Conservation (phyloP, 495 filamentous ascomycete genomes). For the Penicillium nucicola region DNA sequence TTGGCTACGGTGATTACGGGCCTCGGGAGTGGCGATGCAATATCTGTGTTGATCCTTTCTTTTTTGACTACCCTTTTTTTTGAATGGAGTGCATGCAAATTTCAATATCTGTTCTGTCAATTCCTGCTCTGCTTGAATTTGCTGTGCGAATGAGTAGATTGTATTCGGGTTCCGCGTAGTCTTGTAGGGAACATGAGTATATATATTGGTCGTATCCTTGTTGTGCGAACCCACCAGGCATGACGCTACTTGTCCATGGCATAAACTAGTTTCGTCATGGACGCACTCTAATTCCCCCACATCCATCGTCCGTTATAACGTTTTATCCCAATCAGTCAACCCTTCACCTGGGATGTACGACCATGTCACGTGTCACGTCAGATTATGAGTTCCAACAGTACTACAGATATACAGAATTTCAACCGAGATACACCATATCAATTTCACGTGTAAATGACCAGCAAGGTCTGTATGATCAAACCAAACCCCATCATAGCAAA, state of each 20-base stretch:
- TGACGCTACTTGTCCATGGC: too few species aligned
- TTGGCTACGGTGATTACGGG: conserved; percentile 19
- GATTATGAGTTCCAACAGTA: neutral
- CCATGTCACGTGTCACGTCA: neutral
- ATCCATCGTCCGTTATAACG: too few species aligned
- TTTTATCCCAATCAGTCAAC: too few species aligned
- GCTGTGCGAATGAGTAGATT: neutral
- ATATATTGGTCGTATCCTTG: too few species aligned
- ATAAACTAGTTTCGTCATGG: too few species aligned
- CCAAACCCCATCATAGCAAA: neutral
- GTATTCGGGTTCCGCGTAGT: too few species aligned
- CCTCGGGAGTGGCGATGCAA: conserved; percentile 14
- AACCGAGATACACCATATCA: neutral
- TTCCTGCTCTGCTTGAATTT: neutral
- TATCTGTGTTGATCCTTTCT: conserved; percentile 29
- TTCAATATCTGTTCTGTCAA: conserved; percentile 17
- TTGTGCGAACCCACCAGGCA: too few species aligned
- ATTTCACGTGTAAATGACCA: neutral
- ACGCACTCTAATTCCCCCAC: too few species aligned
- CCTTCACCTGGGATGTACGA: too few species aligned
- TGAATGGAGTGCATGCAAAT: conserved; percentile 34
- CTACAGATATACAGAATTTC: neutral
- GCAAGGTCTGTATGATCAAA: conserved; percentile 10
- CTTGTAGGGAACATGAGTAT: too few species aligned
- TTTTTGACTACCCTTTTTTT: conserved; percentile 30